Evolutionary conservation across 257 asterid species (phyloP), one percentile per base, ranked within the genome.

Genomic region (Nicotiana undulata): DNA sequence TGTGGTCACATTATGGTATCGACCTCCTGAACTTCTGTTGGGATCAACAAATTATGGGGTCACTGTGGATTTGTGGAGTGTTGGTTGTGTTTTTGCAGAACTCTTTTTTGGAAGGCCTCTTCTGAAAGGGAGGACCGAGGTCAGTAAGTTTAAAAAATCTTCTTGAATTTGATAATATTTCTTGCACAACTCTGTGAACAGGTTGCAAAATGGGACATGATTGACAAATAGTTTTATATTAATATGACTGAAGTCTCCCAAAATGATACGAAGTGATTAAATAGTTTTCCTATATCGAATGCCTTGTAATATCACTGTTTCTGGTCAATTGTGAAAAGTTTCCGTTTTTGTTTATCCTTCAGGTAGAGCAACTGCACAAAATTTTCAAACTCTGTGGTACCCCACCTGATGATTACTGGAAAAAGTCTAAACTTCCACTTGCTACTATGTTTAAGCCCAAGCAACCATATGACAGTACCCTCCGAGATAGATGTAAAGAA

Each of bases 101-200:
- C 91, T 96, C 49, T 94, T 94, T 60, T 65, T 91, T 13, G 98
- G 99, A 32, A 89, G 97, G 81, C 97, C 98, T 75, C 85, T 96
- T 77, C 94, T 94, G 34, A 96, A 96, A 86, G 98, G 98, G 34
- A 88, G 98, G 88, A 96, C 98, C 0, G 98, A 96, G 98, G 99
- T 93, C 68, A 72, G 78, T 72, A 72, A 16, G 24, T 72, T 18
- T 3, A 20, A 12, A 20, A 68, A 1, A 11, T 40, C 34, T 37
- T 68, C 55, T 20, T 3, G 5, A 72, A 46, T 46, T 72, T 46
- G 34, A 72, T 68, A 6, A 46, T 46, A 15, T 46, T 44, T 40
- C 16, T 44, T 12, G 22, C 13, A 46, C 37, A 70, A 11, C 37
- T 72, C 78, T 72, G 13, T 46, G 7, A 13, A 31, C 32, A 13